These are phyloP conservation scores for Termitomyces sp. DNA, from an alignment of 768 basidiomycete genomes.

Conservation along the genomic window DNA sequence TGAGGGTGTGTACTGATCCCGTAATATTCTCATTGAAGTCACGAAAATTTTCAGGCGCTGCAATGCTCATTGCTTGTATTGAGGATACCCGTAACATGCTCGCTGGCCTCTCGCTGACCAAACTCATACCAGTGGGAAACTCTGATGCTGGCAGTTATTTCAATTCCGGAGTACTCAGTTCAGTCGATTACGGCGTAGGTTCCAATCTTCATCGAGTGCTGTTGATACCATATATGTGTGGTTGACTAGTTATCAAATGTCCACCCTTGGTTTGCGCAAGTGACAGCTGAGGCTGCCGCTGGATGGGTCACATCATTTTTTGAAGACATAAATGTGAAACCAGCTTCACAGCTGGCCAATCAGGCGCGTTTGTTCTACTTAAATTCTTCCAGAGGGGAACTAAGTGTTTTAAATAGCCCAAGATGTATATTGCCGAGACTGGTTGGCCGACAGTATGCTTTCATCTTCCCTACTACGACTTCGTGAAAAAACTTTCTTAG, in stretches of 20 bases:
- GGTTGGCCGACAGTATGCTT: constrained; percentile 64
- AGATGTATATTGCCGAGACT: constrained; percentile 92
- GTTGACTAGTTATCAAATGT: constrained; percentile 73
- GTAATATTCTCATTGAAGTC: not conserved
- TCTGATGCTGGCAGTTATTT: constrained; percentile 87
- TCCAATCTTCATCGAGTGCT: constrained; percentile 1
- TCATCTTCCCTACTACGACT: not conserved
- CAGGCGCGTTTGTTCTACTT: constrained; percentile 23
- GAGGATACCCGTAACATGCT: constrained; percentile 56
- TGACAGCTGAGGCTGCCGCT: constrained; percentile 65
- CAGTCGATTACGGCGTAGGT: constrained; percentile 66
- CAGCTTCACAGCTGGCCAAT: constrained; percentile 59
- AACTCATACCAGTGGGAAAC: constrained; percentile 68
- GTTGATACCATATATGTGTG: not conserved
- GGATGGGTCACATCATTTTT: constrained; percentile 83
- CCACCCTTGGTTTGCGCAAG: constrained; percentile 92
- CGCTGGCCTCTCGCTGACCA: constrained; percentile 47
- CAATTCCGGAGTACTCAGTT: constrained; percentile 56
- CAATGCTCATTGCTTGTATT: constrained; percentile 58
- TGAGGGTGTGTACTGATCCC: constrained; percentile 17
- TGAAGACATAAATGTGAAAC: constrained; percentile 53
- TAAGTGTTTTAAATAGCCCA: constrained; percentile 36
- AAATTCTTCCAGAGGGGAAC: not conserved
- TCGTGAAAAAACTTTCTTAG: constrained; percentile 22
- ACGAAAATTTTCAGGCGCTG: constrained; percentile 37